Base-by-base conservation (phyloP, 164 flowering plant genomes). In the Pachysandra terminalis region DNA sequence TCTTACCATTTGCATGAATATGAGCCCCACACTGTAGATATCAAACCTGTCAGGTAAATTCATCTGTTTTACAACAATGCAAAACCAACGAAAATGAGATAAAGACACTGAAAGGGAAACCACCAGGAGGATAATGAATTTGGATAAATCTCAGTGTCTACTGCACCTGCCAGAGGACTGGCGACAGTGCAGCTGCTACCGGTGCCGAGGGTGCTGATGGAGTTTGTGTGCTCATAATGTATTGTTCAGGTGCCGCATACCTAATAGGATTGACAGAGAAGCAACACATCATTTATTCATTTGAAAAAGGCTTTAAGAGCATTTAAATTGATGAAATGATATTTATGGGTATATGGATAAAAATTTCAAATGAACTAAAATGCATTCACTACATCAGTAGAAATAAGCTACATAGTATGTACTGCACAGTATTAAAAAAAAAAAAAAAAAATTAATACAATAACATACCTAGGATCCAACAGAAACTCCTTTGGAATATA, bases 161-260 rank as follows among this genome's bases (percentile, higher is more conserved):
- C 27, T 25, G 56, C 27, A 88, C 98, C 97, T 91, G 98, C 99
- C 99, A 95, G 14, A 95, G 80, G 56, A 95, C 99, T 16, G 97
- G 99, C 45, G 99, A 95, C 65, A 95, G 91, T 70, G 91, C 97
- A 71, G 97, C 65, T 53, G 99, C 97, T 23, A 95, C 97, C 3
- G 97, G 97, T 60, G 91, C 97, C 13, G 99, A 95, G 57, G 97
- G 97, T 27, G 97, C 99, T 63, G 97, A 90, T 59, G 97, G 97
- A 63, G 99, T 95, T 75, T 95, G 99, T 35, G 99, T 95, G 84
- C 99, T 95, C 99, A 95, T 92, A 66, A 95, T 95, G 75, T 95
- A 95, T 74, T 95, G 99, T 82, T 95, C 99, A 1, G 99, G 97
- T 68, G 99, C 99, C 49, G 99, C 80, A 82, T 32, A 7, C 37